Base-by-base conservation (phyloP, 768 basidiomycete genomes). In the Cyathus striatus region DNA sequence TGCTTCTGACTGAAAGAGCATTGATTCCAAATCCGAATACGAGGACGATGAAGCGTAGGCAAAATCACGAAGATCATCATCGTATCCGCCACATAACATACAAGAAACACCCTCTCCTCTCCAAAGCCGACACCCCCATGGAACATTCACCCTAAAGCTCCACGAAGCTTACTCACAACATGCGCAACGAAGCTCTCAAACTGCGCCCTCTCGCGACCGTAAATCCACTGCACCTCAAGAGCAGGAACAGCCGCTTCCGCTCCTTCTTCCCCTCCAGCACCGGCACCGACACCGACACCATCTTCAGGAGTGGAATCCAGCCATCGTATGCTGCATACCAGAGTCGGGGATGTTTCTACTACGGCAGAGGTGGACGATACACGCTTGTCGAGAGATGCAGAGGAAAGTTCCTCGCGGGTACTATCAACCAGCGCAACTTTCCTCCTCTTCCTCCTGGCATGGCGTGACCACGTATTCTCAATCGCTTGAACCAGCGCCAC, bases 111-210 rank as follows among this genome's bases (percentile, higher is more conserved):
- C n/a, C n/a, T n/a, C n/a, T n/a, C n/a, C n/a, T n/a, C n/a, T n/a
- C n/a, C n/a, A n/a, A n/a, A n/a, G n/a, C n/a, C n/a, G n/a, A n/a
- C n/a, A n/a, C n/a, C n/a, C n/a, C n/a, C n/a, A n/a, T n/a, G n/a
- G n/a, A n/a, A n/a, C n/a, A n/a, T n/a, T n/a, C n/a, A n/a, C n/a
- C n/a, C n/a, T n/a, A 52, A n/a, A 20, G 16, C 37, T 12, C n/a
- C 17, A 2, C 34, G 43, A 3, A 79, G 52, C 52, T 78, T 83
- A 46, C 76, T 67, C 38, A 66, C 70, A 18, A 87, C 61, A 67
- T 89, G 86, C 46, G 76, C 76, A 17, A 69, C 70, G 48, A 90
- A 83, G 30, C 82, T 78, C 53, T 87, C 84, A 36, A 84, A 83
- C 40, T 84, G 37, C 0, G 48, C 49, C 33, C 82, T 56, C 22